Evolutionary conservation across 2,329 filamentous ascomycete genomes (phyloP).

Genomic region (Penicillium sp.): DNA sequence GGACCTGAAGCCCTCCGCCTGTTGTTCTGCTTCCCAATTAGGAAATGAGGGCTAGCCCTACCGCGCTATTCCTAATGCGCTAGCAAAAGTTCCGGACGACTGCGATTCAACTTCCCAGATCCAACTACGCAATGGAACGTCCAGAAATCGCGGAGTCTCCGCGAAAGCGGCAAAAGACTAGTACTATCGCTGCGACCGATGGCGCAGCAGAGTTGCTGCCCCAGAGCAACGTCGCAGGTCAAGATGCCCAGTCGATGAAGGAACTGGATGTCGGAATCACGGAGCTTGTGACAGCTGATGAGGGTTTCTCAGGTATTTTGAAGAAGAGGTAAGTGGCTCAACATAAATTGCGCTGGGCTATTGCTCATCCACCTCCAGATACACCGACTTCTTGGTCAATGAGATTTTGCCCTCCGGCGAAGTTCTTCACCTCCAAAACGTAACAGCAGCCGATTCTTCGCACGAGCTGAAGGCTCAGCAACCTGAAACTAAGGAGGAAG

Average conservation of each 20-base stretch:
- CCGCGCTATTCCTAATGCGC: constrained; percentile 19
- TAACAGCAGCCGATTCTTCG: constrained; percentile 29
- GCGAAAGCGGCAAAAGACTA: constrained; percentile 35
- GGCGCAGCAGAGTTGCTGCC: constrained; percentile 9
- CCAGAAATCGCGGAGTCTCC: constrained; percentile 32
- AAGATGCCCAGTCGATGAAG: constrained; percentile 34
- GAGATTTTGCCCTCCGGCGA: constrained; percentile 73
- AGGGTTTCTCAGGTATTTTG: constrained; percentile 59
- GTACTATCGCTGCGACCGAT: constrained; percentile 20
- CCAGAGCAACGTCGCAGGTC: constrained; percentile 7
- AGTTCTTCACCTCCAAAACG: constrained; percentile 64
- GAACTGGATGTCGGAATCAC: constrained; percentile 57
- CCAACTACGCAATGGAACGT: constrained; percentile 25
- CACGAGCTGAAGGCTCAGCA: constrained; percentile 2
- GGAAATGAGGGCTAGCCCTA: constrained; percentile 28
- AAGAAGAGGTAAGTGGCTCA: constrained; percentile 55
- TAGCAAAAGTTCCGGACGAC: constrained; percentile 15
- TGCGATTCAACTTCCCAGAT: constrained; percentile 1
- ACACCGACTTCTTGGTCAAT: constrained; percentile 89
- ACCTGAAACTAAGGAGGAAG: constrained; percentile 7
- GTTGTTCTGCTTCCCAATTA: constrained; percentile 15
- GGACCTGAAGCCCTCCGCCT: no score
- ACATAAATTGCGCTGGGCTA: not conserved
- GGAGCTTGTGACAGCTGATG: constrained; percentile 54
- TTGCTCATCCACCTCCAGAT: constrained; percentile 45